Evolutionary conservation across 495 filamentous ascomycete genomes (phyloP).

Genomic region (Neurospora sp.): DNA sequence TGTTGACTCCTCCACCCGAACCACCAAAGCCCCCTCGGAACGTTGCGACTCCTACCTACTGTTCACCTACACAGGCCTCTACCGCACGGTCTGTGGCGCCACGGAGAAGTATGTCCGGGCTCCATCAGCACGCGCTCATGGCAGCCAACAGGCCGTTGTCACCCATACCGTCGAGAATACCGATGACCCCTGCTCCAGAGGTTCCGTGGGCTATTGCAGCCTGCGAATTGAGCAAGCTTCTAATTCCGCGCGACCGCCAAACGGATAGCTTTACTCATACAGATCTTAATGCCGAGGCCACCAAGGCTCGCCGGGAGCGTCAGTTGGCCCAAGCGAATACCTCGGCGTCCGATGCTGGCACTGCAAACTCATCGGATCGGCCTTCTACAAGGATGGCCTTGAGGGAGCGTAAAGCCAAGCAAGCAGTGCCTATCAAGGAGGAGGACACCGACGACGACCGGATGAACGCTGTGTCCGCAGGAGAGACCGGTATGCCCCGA

Average conservation of each 20-base stretch:
- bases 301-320: constrained; percentile 49
- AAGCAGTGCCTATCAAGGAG: constrained; percentile 32
- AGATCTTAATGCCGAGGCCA: constrained; percentile 61
- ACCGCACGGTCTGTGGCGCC: constrained; percentile 60
- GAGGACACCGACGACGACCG: constrained; percentile 45
- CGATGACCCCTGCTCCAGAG: constrained; percentile 59
- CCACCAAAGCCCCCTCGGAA: constrained; percentile 39
- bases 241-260: constrained; percentile 65
- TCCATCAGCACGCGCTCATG: neutral
- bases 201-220: constrained; percentile 77
- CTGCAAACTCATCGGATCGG: constrained; percentile 19
- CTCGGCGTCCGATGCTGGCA: constrained; percentile 21
- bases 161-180: constrained; percentile 22
- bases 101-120: constrained; percentile 34
- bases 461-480: constrained; percentile 19
- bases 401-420: constrained; percentile 54
- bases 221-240: constrained; percentile 67
- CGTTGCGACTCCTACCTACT: constrained; percentile 54
- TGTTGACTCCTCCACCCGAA: constrained; percentile 44
- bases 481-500: neutral
- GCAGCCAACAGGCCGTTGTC: constrained; percentile 8
- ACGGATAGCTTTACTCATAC: constrained; percentile 63
- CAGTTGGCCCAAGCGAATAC: constrained; percentile 33
- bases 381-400: constrained; percentile 57
- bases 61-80: constrained; percentile 66